A percentile compares a stretch with the other conserved stretches of the same genome.
Evolutionary conservation across 164 flowering plant species (phyloP).

Genomic region (Malania oleifera): DNA sequence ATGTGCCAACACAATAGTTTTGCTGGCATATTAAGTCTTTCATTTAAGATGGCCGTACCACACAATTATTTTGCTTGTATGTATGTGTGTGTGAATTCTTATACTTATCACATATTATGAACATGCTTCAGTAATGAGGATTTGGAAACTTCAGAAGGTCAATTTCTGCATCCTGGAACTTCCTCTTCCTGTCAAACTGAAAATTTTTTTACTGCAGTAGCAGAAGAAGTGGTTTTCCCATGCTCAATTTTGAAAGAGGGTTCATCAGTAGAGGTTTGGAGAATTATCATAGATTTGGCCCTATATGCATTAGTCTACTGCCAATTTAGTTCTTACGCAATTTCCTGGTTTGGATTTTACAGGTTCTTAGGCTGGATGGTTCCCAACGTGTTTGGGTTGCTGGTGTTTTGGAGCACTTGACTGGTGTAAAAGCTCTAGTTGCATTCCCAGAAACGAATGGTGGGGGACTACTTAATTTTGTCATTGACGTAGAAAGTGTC

Average conservation of each 20-base stretch:
- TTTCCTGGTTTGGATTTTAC: conserved; percentile 1
- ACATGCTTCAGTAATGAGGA: conserved; percentile 11
- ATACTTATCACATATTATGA: not conserved
- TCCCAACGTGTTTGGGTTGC: conserved; percentile 19
- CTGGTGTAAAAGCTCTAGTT: conserved; percentile 25
- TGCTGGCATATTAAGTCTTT: not conserved
- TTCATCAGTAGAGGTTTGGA: conserved; percentile 30
- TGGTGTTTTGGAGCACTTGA: conserved; percentile 20
- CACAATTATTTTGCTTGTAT: no score
- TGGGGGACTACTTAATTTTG: conserved; percentile 21
- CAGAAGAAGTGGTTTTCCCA: conserved; percentile 21
- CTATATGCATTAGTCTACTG: not conserved
- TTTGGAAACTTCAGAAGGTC: not conserved
- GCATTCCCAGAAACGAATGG: conserved; percentile 11
- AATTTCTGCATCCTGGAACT: not conserved
- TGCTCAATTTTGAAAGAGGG: conserved; percentile 25
- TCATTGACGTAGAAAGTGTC: not conserved
- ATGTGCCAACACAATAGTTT: no score
- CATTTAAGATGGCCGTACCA: not conserved
- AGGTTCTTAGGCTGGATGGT: conserved; percentile 28
- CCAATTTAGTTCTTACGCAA: conserved; percentile 5
- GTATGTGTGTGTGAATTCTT: no score
- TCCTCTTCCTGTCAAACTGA: conserved; percentile 1
- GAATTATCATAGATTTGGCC: not conserved
- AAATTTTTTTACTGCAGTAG: conserved; percentile 9